phyloP scores from a whole-genome alignment of 441 rosid species.

The Syzygium malaccense region DNA sequence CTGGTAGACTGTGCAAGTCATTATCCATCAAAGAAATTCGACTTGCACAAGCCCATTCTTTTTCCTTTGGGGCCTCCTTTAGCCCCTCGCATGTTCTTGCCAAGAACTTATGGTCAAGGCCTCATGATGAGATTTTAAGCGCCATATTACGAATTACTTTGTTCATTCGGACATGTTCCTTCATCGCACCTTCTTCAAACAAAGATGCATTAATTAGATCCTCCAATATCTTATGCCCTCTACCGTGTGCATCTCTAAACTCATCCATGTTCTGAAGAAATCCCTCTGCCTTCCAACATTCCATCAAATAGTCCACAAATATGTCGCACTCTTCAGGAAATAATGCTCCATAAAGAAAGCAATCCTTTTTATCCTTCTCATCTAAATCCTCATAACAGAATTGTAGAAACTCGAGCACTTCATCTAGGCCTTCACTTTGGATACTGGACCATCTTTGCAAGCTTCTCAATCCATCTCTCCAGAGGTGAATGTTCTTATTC shows the following conservation, averaged over 20 bases:
- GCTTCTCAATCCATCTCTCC: not conserved
- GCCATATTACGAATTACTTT: not conserved
- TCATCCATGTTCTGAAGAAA: not conserved
- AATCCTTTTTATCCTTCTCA: not conserved
- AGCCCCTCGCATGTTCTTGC: not conserved
- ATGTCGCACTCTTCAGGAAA: rapidly evolving
- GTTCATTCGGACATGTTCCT: not conserved
- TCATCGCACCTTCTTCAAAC: not conserved
- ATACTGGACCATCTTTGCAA: not conserved
- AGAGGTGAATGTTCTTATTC: not conserved
- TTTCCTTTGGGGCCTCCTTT: not conserved
- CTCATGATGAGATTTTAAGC: not conserved
- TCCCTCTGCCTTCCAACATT: not conserved
- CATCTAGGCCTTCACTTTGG: not conserved
- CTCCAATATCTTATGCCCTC: not conserved
- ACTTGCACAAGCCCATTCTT: not conserved
- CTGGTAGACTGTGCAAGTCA: rapidly evolving
- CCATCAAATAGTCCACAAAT: not conserved
- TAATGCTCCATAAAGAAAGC: not conserved
- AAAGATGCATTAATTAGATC: not conserved
- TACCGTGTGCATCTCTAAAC: rapidly evolving
- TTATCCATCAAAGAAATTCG: not conserved
- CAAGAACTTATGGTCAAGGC: not conserved
- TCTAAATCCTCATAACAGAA: not conserved
- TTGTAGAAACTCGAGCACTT: not conserved